Base-by-base conservation (phyloP, 2,329 filamentous ascomycete species). In the Aspergillus bombycis region DNA sequence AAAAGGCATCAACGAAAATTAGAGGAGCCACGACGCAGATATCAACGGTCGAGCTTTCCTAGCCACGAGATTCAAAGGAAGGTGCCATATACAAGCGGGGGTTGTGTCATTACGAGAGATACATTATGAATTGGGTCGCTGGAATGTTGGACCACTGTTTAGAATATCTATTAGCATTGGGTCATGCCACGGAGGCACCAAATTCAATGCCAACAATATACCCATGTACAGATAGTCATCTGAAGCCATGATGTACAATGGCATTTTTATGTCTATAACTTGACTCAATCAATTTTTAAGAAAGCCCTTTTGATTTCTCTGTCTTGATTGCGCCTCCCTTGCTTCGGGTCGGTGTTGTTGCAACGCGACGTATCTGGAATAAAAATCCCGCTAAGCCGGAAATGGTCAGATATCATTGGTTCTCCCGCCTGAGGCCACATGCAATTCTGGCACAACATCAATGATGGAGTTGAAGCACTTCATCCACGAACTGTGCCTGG, bases 401-500 rank as follows among this genome's bases (percentile, higher is more conserved):
- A 69, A 60, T 30, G 64, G 67, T 62, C 61, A 48, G 55, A 60
- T 62, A 34, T 65, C 46, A 69, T 68, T 70, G 67, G 66, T 56
- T 58, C 45, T 48, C 8, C 34, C 28, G 38, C 57, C 57, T 58
- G 45, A 68, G 62, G 63, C 67, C 63, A 67, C 64, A 58, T 66
- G 57, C 64, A 59, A 55, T 60, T 58, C 45, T 41, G 56, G 19
- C 43, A 48, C 57, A 21, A 45, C 41, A 64, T 34, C 36, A 26
- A 64, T 38, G 46, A 80, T 80, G 79, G 71, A 74, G 41, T 66
- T 76, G 58, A 75, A 72, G 61, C 64, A 65, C 46, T 65, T 73
- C n/a, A 58, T 75, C 52, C 64, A 72, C 58, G 77, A 78, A 67
- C 66, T 88, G 14, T 79, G 83, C 34, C 80, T 75, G n/a, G 84